Evolutionary conservation across 768 basidiomycete species (phyloP), one percentile per base, ranked within the genome.

Genomic region (Leccinum imitatum): DNA sequence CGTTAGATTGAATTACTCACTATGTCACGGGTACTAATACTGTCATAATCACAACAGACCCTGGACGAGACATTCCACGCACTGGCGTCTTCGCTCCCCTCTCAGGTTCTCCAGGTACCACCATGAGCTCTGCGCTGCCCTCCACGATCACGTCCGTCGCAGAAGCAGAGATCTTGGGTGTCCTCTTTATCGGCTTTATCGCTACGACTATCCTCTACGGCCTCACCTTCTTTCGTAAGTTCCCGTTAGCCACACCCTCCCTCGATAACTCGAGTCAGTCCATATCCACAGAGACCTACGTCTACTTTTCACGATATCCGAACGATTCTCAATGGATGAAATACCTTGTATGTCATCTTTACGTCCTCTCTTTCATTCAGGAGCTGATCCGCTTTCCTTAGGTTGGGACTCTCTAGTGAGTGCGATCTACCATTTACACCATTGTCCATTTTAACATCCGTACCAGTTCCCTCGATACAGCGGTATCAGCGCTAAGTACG

Each of bases 151-250:
- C 65, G 2, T 67, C 74, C 35, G 13, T 57, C 4, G 53, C 59
- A 27, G 73, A 70, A 58, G 17, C 63, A 8, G 67, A 72, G 58
- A 75, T 69, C 14, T 50, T 73, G 30, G 54, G 61, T 23, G 57
- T 63, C 19, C 54, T 74, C 39, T 74, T 73, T 52, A 5, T 68
- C 23, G 73, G 74, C 5, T 73, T 73, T 48, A 63, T 69, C 10
- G 57, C 59, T 6, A 58, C 73, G 6, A 68, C 65, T 2, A 59
- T 71, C 1, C 59, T 73, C 14, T 75, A 73, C n/a, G 73, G 73
- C 33, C 63, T 73, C 37, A 73, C 73, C 27, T 75, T 73, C 57
- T 73, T 73, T 61, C 73, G 72, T 70, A 54, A 7, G 72, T 65
- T 21, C n/a, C 50, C 4, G 17, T 13, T 17, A 3, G 4, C 8